A percentile compares a stretch with the other conserved stretches of the same genome.
Conservation (phyloP, 2,329 filamentous ascomycete genomes). For the Colletotrichum nymphaeae region DNA sequence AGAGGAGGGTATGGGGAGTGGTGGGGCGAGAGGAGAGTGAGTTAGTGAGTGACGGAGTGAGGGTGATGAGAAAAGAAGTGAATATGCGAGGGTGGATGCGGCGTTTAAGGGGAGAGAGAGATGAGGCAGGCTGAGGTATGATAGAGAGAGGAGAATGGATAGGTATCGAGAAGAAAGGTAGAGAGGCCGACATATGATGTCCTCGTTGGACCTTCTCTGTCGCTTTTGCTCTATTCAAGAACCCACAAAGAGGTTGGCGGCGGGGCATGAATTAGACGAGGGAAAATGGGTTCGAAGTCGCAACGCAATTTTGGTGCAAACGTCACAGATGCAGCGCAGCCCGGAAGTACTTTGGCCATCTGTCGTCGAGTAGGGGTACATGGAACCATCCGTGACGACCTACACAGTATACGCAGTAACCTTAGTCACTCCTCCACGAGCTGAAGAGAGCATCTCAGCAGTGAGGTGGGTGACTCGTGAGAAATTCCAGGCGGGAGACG, state of each 20-base stretch:
- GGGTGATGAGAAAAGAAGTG: neutral
- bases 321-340: slow-evolving; percentile 27
- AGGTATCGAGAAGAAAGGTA: neutral
- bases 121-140: neutral
- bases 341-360: neutral
- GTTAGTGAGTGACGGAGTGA: neutral
- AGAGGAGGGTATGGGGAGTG: neutral
- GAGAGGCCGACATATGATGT: slow-evolving; percentile 14
- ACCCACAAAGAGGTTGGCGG: slow-evolving; percentile 20
- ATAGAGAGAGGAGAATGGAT: neutral
- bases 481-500: too few relatives aligned
- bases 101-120: neutral
- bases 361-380: neutral
- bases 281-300: slow-evolving; percentile 16
- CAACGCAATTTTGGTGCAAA: slow-evolving; percentile 34
- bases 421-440: neutral
- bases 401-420: neutral
- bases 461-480: neutral
- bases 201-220: neutral
- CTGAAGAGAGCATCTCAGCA: neutral
- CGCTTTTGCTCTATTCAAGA: neutral
- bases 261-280: slow-evolving; percentile 21
- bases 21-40: neutral
- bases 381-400: slow-evolving; percentile 4
- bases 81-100: neutral